Evolutionary conservation across 768 basidiomycete genomes (phyloP), one percentile per base, ranked within the genome.

Genomic region (Boletus pseudo-olivaceus): DNA sequence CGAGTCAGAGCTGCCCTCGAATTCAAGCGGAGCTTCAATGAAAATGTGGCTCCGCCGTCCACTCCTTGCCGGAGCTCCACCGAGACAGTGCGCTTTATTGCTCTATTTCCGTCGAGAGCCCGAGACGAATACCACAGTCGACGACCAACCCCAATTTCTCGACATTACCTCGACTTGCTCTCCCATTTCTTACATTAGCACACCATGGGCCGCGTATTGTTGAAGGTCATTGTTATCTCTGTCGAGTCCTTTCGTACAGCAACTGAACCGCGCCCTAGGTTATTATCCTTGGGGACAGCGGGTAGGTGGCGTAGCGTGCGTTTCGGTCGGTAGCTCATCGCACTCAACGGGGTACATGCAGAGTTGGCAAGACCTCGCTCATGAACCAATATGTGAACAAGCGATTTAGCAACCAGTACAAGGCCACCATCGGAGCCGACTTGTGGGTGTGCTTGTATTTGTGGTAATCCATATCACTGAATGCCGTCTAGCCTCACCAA

Each of bases 301-400:
- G 91, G 91, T 93, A 68, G 58, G 90, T 61, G 39, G 43, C 44
- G 14, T 15, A 26, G 49, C 30, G 47, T 34, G 30, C 48, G 23
- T 27, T 35, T 30, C 38, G 41, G 37, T 49, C 62, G 37, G 40
- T 53, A 50, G 40, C 58, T 57, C 54, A 58, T 30, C 17, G 41
- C 45, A 30, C 26, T 32, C 47, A 17, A 42, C 37, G 53, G 27
- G 55, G 54, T 4, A 47, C 37, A 32, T 49, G 17, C 65, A 95
- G 95, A 54, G 96, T 98, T 72, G 96, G 95, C 40, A 98, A 98
- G 88, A 98, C 97, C 39, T 98, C 96, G 29, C 88, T 99, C 65
- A 99, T 99, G 97, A 98, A 98, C 78, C 97, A 99, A 76, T 98
- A 97, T 78, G 97, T 99, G 61, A 98, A 98, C 84, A 98, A 98